These are phyloP conservation scores for Cystobasidium sp. DNA, from an alignment of 1,284 basidiomycete species.

Conservation along the genomic window DNA sequence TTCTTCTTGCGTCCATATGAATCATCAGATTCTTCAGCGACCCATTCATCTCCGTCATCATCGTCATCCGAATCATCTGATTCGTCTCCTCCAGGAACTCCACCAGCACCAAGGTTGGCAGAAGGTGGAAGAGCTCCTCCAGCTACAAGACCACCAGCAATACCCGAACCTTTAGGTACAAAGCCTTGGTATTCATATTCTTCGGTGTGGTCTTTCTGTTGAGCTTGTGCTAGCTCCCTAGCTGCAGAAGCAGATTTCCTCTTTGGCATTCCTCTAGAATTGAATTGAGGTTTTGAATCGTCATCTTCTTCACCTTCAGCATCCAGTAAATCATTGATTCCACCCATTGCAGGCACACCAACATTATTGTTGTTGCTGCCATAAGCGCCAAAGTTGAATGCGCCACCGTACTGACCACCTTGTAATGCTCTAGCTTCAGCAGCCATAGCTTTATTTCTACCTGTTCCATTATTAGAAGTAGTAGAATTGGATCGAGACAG, in stretches of 20 bases:
- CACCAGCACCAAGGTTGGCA: background rate
- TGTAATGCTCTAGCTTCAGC: slow-evolving; percentile 35
- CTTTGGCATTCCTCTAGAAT: slow-evolving; percentile 22
- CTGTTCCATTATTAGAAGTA: slow-evolving; percentile 20
- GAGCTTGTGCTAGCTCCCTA: slow-evolving; percentile 28
- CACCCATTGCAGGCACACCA: background rate
- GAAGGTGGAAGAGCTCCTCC: slow-evolving; percentile 7
- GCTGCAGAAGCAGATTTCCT: slow-evolving; percentile 29
- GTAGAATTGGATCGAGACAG: slow-evolving; percentile 29
- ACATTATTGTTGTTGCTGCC: slow-evolving; percentile 5
- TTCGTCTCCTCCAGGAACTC: background rate
- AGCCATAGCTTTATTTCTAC: slow-evolving; percentile 15
- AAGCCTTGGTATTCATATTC: slow-evolving; percentile 30
- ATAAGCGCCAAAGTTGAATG: slow-evolving; percentile 20
- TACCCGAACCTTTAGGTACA: slow-evolving; percentile 21
- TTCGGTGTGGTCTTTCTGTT: slow-evolving; percentile 29
- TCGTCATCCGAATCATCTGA: slow-evolving; percentile 27
- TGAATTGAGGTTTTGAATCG: slow-evolving; percentile 28
- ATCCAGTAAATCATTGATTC: background rate
- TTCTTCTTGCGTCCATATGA: slow-evolving; percentile 37
- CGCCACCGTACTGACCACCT: slow-evolving; percentile 14
- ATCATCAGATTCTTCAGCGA: slow-evolving; percentile 37
- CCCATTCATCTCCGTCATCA: slow-evolving; percentile 38
- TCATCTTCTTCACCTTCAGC: slow-evolving; percentile 11
- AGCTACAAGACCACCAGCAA: background rate